A percentile compares a stretch with the other conserved stretches of the same genome.
Conservation (phyloP, 1,139 yeast genomes). For the Hemisphaericaspora lyxosophila region DNA sequence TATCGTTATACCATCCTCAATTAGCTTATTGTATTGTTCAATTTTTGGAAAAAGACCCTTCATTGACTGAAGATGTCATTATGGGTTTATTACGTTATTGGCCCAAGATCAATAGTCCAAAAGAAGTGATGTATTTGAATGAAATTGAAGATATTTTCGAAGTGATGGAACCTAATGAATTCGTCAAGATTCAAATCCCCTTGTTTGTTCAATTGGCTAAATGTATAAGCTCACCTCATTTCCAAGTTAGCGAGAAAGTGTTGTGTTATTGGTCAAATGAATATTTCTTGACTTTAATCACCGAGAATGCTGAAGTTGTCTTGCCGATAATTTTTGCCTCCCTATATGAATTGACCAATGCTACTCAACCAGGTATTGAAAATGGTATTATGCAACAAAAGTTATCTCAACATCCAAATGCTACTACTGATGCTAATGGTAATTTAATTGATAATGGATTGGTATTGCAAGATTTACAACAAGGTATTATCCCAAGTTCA, state of each 20-base stretch:
- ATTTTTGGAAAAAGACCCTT: conserved; percentile 90
- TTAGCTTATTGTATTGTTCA: conserved; percentile 96
- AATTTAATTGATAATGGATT: conserved; percentile 44
- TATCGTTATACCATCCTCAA: conserved; percentile 92
- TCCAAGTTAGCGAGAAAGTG: conserved; percentile 96
- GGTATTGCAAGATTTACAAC: conserved; percentile 21
- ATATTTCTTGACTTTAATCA: conserved; percentile 83
- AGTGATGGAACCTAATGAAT: conserved; percentile 92
- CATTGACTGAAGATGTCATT: conserved; percentile 89
- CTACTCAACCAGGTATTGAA: conserved; percentile 51
- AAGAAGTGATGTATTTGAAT: conserved; percentile 92
- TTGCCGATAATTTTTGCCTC: conserved; percentile 91
- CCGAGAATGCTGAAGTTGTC: conserved; percentile 88
- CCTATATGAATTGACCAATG: conserved; percentile 73
- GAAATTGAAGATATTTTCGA: conserved; percentile 97
- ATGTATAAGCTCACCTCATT: conserved; percentile 93
- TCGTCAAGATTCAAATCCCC: conserved; percentile 89
- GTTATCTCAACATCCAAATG: conserved; percentile 39
- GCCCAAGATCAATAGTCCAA: conserved; percentile 96
- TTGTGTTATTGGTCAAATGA: conserved; percentile 94
- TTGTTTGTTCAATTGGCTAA: conserved; percentile 90
- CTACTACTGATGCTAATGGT: conserved; percentile 48
- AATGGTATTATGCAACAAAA: conserved; percentile 49
- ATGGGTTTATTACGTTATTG: conserved; percentile 91
- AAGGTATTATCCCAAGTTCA: conserved; percentile 18